Conservation (phyloP, 345 rosid genomes). For the Gynandropsis gynandra region DNA sequence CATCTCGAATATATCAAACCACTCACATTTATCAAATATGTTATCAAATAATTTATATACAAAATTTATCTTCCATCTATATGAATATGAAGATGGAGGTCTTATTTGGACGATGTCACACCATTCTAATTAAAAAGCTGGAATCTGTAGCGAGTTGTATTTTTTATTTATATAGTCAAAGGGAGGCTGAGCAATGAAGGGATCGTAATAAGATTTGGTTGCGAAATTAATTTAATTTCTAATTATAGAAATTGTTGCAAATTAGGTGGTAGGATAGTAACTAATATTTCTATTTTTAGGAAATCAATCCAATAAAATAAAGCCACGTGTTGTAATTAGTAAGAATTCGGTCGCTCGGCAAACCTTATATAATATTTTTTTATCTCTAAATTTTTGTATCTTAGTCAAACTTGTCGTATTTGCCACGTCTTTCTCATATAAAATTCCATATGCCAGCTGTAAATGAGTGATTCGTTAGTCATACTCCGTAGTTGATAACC, state of each 20-base stretch:
- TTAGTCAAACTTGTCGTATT: background rate
- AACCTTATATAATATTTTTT: background rate
- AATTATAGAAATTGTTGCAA: slow-evolving; percentile 19
- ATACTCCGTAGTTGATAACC: too few relatives aligned
- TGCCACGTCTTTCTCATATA: slow-evolving; percentile 4
- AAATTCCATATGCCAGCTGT: too few relatives aligned
- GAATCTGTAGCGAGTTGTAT: too few relatives aligned
- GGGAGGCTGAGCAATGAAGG: background rate
- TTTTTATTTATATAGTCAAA: too few relatives aligned
- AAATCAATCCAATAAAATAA: slow-evolving; percentile 12
- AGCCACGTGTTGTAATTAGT: slow-evolving; percentile 5
- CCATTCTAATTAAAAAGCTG: too few relatives aligned
- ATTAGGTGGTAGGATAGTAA: slow-evolving; percentile 30
- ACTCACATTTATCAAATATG: too few relatives aligned
- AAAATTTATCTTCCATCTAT: too few relatives aligned
- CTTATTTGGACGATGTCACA: too few relatives aligned
- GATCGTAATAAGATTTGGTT: slow-evolving; percentile 9
- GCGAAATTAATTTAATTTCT: background rate
- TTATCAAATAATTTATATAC: too few relatives aligned
- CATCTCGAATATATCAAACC: too few relatives aligned
- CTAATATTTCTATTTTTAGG: slow-evolving; percentile 22
- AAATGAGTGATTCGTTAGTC: too few relatives aligned
- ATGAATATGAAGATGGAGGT: too few relatives aligned
- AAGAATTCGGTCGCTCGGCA: background rate
- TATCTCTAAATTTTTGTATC: background rate